Evolutionary conservation across 2,329 filamentous ascomycete genomes (phyloP), one percentile per base, ranked within the genome.

Genomic region (Lizonia empirigonia): DNA sequence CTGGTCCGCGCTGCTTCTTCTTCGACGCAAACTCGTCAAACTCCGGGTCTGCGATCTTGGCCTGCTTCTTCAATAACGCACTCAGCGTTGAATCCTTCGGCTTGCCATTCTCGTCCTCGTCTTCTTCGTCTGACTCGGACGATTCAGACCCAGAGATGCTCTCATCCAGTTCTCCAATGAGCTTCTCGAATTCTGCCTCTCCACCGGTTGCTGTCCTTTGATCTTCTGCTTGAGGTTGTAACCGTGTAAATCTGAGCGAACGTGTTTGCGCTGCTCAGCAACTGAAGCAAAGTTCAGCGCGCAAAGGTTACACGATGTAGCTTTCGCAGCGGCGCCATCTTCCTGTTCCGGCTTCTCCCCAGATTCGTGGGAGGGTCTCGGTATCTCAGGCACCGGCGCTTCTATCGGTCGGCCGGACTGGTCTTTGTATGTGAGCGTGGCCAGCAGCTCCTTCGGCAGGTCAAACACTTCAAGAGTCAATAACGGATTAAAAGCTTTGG

Each of bases 191-290:
- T 26, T 96, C 91, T 7, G 69, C 72, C 68, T 99, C 94, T 85
- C 84, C 1, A 97, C 87, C 0, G 89, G 75, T 8, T 81, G 82
- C 50, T 81, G 80, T 0, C 90, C 90, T 37, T 90, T 85, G 49
- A 96, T 77, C 77, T 90, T 96, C 70, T 93, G 89, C 75, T 96
- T 97, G 55, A 97, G 76, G 70, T 99, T 99, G 76, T 97, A 99
- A 59, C 88, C 84, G 72, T 99, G 94, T 39, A 95, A 80, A 67
- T 99, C 94, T 8, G 93, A 96, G 64, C 90, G 89, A 50, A 90
- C 85, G 74, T 99, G 94, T 52, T 85, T 82, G 55, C 90, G 84
- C 70, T 97, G 93, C 55, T 97, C 93, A 54, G 85, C 80, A 7
- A 96, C 81, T 8, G 81, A 87, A 24, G 80, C 68, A 64, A 95